Evolutionary conservation across 306 rosid genomes (phyloP).

Genomic region (Dryas octopetala): DNA sequence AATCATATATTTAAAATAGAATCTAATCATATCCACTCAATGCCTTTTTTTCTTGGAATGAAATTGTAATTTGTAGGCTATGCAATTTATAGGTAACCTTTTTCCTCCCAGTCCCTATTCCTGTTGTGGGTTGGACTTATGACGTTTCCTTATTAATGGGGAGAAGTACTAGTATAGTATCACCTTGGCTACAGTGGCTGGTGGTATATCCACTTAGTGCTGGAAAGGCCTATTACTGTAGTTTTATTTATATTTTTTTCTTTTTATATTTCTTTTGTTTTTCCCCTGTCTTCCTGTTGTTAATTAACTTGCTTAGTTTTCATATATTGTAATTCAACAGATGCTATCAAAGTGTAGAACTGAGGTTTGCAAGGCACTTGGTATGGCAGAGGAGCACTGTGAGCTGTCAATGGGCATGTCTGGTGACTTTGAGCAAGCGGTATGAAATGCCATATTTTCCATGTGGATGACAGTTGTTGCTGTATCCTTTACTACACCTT

Average conservation of each 20-base stretch:
- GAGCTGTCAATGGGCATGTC: slow-evolving; percentile 63
- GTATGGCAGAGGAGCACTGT: slow-evolving; percentile 38
- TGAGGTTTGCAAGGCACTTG: slow-evolving; percentile 49
- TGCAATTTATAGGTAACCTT: neutral
- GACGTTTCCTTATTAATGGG: neutral
- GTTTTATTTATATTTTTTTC: neutral
- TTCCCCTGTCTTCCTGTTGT: neutral
- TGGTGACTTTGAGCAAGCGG: slow-evolving; percentile 54
- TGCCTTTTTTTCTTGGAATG: neutral
- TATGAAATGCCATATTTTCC: slow-evolving; percentile 8
- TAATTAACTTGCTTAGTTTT: neutral
- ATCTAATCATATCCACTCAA: too few species aligned
- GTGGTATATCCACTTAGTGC: neutral
- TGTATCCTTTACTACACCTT: neutral
- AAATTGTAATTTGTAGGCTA: neutral
- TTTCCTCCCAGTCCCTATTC: neutral
- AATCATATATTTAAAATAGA: neutral
- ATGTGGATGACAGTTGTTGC: neutral
- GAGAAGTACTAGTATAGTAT: neutral
- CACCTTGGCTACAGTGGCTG: neutral
- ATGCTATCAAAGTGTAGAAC: slow-evolving; percentile 38
- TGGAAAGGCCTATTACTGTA: neutral
- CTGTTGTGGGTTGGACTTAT: neutral
- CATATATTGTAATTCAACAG: slow-evolving; percentile 22
- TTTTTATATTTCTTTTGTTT: neutral